Percentiles rank a stretch among this genome's conserved stretches.
Evolutionary conservation across 352 stramenopile species (phyloP).

Genomic region (Globisporangium orthogonon): DNA sequence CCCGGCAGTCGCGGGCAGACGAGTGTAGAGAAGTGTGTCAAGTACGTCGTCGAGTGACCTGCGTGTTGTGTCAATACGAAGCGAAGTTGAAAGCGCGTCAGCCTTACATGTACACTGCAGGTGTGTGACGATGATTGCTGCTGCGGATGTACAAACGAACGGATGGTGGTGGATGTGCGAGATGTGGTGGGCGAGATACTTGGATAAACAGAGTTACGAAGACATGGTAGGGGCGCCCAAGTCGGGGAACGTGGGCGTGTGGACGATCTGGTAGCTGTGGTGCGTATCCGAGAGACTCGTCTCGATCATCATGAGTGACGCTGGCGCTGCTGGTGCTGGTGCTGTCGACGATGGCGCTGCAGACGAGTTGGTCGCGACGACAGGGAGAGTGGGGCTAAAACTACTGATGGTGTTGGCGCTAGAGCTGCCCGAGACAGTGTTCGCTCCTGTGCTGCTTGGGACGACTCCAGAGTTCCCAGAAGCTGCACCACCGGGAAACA

Average conservation of each 20-base stretch:
- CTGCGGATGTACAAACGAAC: too few relatives aligned
- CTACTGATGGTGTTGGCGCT: constrained; percentile 1
- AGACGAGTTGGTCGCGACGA: neutral
- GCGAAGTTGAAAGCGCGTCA: neutral
- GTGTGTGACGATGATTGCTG: too few relatives aligned
- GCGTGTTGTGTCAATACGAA: constrained; percentile 1
- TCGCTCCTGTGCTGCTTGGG: neutral
- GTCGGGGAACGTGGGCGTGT: constrained; percentile 57
- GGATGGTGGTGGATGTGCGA: neutral
- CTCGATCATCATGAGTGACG: constrained; percentile 14
- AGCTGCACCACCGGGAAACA: too few relatives aligned
- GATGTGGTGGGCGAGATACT: neutral
- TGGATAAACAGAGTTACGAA: constrained; percentile 7
- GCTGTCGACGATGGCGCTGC: neutral
- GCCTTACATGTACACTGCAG: neutral
- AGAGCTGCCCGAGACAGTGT: constrained; percentile 1
- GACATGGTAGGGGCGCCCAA: constrained; percentile 22
- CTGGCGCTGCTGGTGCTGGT: neutral
- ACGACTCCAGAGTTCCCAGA: too few relatives aligned
- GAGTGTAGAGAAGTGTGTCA: neutral
- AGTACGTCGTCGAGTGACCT: neutral
- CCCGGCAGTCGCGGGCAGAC: neutral
- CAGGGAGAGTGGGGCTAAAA: neutral
- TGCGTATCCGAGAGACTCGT: constrained; percentile 21
- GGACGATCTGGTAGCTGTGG: constrained; percentile 52